phyloP scores from a whole-genome alignment of 208 protist species.

The Acanthamoeba culbertsoni region DNA sequence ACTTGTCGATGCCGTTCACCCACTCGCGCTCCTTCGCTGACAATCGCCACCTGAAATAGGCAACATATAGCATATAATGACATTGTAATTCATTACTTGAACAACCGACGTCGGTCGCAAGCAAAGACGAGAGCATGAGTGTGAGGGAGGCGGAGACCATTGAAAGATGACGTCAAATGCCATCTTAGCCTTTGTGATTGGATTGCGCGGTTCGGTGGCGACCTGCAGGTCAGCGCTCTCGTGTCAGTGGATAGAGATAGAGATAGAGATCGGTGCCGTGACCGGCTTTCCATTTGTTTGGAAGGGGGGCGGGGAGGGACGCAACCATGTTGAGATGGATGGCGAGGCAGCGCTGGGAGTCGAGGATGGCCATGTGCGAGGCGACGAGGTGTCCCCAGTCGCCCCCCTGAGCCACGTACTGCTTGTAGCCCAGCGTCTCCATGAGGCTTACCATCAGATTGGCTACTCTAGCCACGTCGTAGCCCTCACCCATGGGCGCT shows the following conservation, averaged over 20 bases:
- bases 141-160: too few species aligned
- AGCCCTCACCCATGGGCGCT: neutral
- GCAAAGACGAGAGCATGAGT: too few species aligned
- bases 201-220: neutral
- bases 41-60: neutral
- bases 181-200: neutral
- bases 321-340: slow-evolving; percentile 46
- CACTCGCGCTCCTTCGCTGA: neutral
- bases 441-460: neutral
- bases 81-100: neutral
- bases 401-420: slow-evolving; percentile 24
- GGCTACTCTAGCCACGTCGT: neutral
- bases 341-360: slow-evolving; percentile 20
- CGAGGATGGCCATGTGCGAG: slow-evolving; percentile 25
- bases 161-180: neutral
- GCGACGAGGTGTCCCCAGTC: slow-evolving; percentile 36
- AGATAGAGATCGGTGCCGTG: too few species aligned
- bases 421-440: slow-evolving; percentile 20
- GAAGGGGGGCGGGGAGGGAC: neutral
- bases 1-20: neutral
- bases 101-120: too few species aligned
- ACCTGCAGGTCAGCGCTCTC: neutral
- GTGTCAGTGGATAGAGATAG: neutral
- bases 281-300: too few species aligned
- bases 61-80: neutral